Percentiles rank a stretch among this genome's conserved stretches.
Conservation (phyloP, 345 rosid genomes). For the Zanthoxylum bungeanum region DNA sequence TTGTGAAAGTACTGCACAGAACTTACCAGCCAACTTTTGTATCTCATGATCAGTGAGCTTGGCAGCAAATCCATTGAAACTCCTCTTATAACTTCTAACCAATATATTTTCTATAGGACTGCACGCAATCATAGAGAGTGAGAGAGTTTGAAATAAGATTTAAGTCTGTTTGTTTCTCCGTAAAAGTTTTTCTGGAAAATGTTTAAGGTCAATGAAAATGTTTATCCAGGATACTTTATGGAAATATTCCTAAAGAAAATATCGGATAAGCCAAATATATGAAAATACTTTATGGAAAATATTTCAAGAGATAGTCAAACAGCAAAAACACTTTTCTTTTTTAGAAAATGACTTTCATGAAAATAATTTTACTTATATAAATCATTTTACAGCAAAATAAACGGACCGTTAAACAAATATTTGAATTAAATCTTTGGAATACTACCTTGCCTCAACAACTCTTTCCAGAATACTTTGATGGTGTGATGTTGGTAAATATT, state of each 20-base stretch:
- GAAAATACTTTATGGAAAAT: too few species aligned
- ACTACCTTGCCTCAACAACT: conserved; percentile 15
- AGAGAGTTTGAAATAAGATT: not conserved
- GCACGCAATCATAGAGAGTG: not conserved
- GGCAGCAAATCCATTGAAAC: conserved; percentile 54
- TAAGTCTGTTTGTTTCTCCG: too few species aligned
- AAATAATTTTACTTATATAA: too few species aligned
- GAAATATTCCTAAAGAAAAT: too few species aligned
- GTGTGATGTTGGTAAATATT: conserved; percentile 15
- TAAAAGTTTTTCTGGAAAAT: too few species aligned
- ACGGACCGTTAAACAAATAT: not conserved
- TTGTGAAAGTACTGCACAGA: not conserved
- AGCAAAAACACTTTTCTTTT: too few species aligned
- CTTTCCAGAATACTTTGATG: conserved; percentile 28
- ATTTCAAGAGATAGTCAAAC: too few species aligned
- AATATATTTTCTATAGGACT: conserved; percentile 15
- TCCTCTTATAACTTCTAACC: conserved; percentile 34
- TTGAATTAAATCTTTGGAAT: not conserved
- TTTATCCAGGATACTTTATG: too few species aligned
- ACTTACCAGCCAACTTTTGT: conserved; percentile 28
- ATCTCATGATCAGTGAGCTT: conserved; percentile 34
- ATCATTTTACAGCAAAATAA: too few species aligned
- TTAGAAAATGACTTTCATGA: too few species aligned
- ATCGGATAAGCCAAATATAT: too few species aligned
- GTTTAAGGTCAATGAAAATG: too few species aligned